These are phyloP conservation scores for Aegilops speltoides DNA, from an alignment of 176 grass and related monocot species.

Conservation along the genomic window DNA sequence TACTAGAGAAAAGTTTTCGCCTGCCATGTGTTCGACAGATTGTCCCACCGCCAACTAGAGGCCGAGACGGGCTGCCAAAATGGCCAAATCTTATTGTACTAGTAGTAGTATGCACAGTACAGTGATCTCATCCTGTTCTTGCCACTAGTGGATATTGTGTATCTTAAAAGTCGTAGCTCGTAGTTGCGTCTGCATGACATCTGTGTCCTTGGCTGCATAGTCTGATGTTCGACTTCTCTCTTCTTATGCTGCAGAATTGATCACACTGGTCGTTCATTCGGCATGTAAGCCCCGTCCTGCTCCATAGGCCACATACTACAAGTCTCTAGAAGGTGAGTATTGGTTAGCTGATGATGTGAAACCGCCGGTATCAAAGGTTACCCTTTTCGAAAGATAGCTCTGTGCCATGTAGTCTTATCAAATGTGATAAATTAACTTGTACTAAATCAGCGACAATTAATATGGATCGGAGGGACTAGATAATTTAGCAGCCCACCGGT, in stretches of 20 bases:
- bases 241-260: not conserved
- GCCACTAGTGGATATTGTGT: not conserved
- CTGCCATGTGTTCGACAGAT: not conserved
- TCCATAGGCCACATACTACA: not conserved
- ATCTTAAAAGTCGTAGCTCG: not conserved
- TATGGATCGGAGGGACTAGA: no score
- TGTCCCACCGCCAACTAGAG: not conserved
- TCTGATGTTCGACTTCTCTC: not conserved
- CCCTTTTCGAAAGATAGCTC: not conserved
- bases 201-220: not conserved
- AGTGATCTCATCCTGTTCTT: not conserved
- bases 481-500: not conserved
- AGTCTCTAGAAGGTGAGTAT: not conserved
- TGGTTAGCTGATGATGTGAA: constrained; percentile 1
- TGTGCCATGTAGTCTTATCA: not conserved
- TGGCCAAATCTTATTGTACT: not conserved
- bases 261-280: not conserved
- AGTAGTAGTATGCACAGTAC: not conserved
- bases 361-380: not conserved
- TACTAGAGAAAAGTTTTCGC: not conserved
- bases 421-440: not conserved
- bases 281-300: not conserved
- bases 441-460: no score
- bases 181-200: not conserved
- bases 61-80: not conserved